Conservation (phyloP, 768 basidiomycete species). For the Tulasnella sp. region DNA sequence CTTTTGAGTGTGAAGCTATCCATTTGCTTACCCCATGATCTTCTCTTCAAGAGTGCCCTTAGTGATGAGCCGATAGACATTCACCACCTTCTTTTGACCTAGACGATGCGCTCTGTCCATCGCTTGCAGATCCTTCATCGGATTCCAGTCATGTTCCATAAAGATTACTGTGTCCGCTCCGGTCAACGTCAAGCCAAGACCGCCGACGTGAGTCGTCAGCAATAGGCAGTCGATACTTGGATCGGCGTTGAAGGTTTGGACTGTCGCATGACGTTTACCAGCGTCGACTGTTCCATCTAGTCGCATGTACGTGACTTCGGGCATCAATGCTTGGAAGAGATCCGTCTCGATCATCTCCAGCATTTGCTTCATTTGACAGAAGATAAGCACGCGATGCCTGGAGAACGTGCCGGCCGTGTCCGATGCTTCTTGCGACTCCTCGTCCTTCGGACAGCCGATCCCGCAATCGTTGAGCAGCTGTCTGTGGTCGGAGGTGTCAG, state of each 20-base stretch:
- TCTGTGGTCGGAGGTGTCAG: constrained; percentile 31
- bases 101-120: constrained; percentile 99
- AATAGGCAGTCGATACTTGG: constrained; percentile 94
- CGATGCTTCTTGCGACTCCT: constrained; percentile 42
- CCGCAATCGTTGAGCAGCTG: constrained; percentile 93
- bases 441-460: constrained; percentile 65
- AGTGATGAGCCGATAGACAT: constrained; percentile 94
- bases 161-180: constrained; percentile 99
- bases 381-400: constrained; percentile 97
- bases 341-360: constrained; percentile 93
- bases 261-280: constrained; percentile 89
- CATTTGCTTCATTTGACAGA: constrained; percentile 99
- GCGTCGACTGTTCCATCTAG: constrained; percentile 88
- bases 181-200: constrained; percentile 88
- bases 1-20: background rate
- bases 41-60: constrained; percentile 97
- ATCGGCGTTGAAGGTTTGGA: constrained; percentile 96
- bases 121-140: constrained; percentile 98
- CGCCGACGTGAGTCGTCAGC: constrained; percentile 94
- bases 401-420: constrained; percentile 48
- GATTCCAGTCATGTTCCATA: constrained; percentile 99
- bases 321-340: constrained; percentile 85
- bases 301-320: constrained; percentile 95
- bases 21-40: constrained; percentile 96
- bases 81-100: constrained; percentile 98